These are phyloP conservation scores for Myxozyma melibiosi DNA, from an alignment of 805 yeast genomes.

Conservation along the genomic window DNA sequence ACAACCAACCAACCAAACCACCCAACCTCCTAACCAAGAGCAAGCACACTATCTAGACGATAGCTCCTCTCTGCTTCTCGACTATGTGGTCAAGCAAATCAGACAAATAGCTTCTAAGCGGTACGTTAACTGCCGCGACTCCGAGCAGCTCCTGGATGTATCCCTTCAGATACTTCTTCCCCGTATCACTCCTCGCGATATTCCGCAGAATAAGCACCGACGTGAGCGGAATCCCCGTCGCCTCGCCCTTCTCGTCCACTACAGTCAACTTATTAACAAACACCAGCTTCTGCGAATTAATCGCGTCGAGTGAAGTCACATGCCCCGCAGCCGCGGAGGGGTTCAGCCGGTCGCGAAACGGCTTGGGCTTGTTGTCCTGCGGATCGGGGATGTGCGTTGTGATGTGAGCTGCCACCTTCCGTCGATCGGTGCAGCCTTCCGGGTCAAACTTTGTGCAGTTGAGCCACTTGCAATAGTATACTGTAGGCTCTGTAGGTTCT, in stretches of 20 bases:
- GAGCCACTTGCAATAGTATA: conserved; percentile 27
- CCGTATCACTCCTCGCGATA: conserved; percentile 40
- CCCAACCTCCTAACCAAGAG: no score
- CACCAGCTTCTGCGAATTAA: conserved; percentile 5
- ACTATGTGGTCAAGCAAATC: conserved; percentile 31
- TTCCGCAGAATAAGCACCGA: conserved; percentile 45
- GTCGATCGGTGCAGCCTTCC: conserved; percentile 27
- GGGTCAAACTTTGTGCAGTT: conserved; percentile 28
- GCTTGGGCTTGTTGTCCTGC: conserved; percentile 18
- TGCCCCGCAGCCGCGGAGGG: background rate
- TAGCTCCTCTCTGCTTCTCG: conserved; percentile 15
- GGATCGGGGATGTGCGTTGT: conserved; percentile 35
- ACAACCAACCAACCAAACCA: background rate
- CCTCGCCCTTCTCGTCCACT: conserved; percentile 38
- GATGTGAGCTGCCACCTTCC: conserved; percentile 29
- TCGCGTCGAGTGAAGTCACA: background rate
- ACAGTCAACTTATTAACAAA: conserved; percentile 26
- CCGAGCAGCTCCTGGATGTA: conserved; percentile 25
- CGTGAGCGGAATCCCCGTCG: conserved; percentile 38
- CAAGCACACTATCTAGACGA: conserved; percentile 10
- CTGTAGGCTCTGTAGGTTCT: background rate
- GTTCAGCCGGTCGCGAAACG: conserved; percentile 5
- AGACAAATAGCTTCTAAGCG: conserved; percentile 31
- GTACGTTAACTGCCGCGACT: conserved; percentile 35
- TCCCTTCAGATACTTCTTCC: conserved; percentile 34